Evolutionary conservation across 1,284 basidiomycete species (phyloP), one percentile per base, ranked within the genome.

Genomic region (Trametes versicolor): DNA sequence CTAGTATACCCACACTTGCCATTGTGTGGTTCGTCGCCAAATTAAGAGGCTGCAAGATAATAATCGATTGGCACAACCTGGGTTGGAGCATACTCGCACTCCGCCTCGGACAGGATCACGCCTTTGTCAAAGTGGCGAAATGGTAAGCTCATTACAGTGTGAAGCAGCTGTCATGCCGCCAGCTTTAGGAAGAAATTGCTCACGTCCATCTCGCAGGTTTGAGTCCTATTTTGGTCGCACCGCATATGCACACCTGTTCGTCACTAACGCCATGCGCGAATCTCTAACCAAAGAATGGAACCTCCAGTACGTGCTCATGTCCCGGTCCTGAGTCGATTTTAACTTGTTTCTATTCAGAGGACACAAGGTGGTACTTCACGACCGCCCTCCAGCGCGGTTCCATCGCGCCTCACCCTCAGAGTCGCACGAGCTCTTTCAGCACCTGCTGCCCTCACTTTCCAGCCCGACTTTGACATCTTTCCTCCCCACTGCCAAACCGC

Each of bases 11-110:
- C 0, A 97, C 97, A 0, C 87, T 99, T 15, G 87, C 90, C 2
- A 81, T 99, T 10, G 94, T 95, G 1, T 93, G 94, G 81, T 76
- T 96, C 45, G 88, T 93, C 0, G 86, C 86, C 25, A 77, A 80
- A 55, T 73, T 95, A 5, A 84, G 89, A 19, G 89, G 92, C 1
- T 91, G 90, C 67, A 94, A 93, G 72, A 83, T 99, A 65, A 92
- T 99, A 62, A 97, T 99, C 66, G 98, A 99, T 79, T 99, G 98
- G 98, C 98, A 99, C 77, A 99, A 99, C 76, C 87, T 97, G 10
- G 97, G 96, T 8, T 97, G 96, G 76, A 98, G 92, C 63, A 96
- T 99, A 57, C 85, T 99, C 37, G 93, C 92, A 0, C 80, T 99
- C 65, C 91, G 90, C 68, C 79, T 97, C 9, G 94, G 95, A 0